Evolutionary conservation across 192 early-diverging fungal species (phyloP).

Genomic region (Coemansia pectinata): DNA sequence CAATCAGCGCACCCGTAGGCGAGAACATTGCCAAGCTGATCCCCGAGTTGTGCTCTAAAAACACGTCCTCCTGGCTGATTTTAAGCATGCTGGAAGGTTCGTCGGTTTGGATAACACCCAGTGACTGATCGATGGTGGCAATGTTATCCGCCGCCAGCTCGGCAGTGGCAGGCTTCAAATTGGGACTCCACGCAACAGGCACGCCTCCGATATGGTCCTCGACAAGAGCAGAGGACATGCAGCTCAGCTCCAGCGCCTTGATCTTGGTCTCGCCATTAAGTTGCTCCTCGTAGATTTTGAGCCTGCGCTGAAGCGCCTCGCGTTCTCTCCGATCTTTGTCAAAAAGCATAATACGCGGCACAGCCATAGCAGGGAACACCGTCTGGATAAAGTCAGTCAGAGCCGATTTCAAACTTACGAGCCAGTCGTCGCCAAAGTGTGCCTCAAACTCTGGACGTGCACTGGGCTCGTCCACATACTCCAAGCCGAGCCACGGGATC

Average conservation of each 20-base stretch:
- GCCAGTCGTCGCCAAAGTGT: conserved; percentile 50
- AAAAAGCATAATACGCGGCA: conserved; percentile 54
- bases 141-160: neutral
- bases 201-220: conserved; percentile 48
- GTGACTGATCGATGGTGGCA: conserved; percentile 4
- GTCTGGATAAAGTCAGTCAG: conserved; percentile 52
- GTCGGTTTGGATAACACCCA: conserved; percentile 20
- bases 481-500: conserved; percentile 54
- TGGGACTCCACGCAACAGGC: conserved; percentile 14
- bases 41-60: conserved; percentile 53
- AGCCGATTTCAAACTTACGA: conserved; percentile 28
- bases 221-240: conserved; percentile 25
- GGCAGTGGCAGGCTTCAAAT: neutral
- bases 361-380: conserved; percentile 51
- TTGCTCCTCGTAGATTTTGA: conserved; percentile 36
- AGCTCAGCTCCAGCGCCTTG: conserved; percentile 15
- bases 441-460: conserved; percentile 47
- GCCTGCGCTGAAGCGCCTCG: conserved; percentile 29
- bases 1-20: conserved; percentile 41
- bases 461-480: conserved; percentile 43
- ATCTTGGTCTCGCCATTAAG: conserved; percentile 44
- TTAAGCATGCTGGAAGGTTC: conserved; percentile 41
- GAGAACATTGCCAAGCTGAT: conserved; percentile 51
- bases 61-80: conserved; percentile 53
- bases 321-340: conserved; percentile 43